Evolutionary conservation across 768 basidiomycete genomes (phyloP).

Genomic region (Termitomyces sp.): DNA sequence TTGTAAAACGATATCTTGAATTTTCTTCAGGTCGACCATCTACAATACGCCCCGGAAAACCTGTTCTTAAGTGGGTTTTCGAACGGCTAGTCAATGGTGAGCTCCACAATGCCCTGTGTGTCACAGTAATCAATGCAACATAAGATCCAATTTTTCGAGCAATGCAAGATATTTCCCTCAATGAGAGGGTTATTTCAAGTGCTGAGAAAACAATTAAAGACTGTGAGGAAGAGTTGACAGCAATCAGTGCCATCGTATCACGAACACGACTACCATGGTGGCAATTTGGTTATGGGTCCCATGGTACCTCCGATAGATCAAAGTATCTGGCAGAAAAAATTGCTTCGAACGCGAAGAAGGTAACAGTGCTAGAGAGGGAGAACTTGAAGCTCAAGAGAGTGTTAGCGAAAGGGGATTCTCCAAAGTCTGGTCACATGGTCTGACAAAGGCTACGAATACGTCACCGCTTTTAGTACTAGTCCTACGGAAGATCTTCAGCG

Average conservation of each 20-base stretch:
- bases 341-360: constrained; percentile 58
- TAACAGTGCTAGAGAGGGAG: constrained; percentile 65
- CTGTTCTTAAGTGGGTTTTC: constrained; percentile 84
- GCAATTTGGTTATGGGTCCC: constrained; percentile 33
- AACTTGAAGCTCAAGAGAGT: constrained; percentile 64
- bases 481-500: too few relatives aligned
- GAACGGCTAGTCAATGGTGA: constrained; percentile 72
- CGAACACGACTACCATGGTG: constrained; percentile 33
- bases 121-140: constrained; percentile 1
- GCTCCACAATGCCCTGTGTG: constrained; percentile 11
- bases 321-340: constrained; percentile 74
- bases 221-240: constrained; percentile 73
- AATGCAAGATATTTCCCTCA: constrained; percentile 75
- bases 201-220: constrained; percentile 60
- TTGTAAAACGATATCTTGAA: background rate
- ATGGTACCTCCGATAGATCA: constrained; percentile 54
- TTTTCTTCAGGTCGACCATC: constrained; percentile 66
- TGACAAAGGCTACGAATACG: too few relatives aligned
- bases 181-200: constrained; percentile 56
- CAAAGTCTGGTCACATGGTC: background rate
- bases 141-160: constrained; percentile 76
- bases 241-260: constrained; percentile 61
- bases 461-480: too few relatives aligned
- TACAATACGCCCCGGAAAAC: constrained; percentile 83
- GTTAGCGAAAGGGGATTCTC: constrained; percentile 32